Conservation (phyloP, 2,329 filamentous ascomycete species). For the Bipolaris sorokiniana region DNA sequence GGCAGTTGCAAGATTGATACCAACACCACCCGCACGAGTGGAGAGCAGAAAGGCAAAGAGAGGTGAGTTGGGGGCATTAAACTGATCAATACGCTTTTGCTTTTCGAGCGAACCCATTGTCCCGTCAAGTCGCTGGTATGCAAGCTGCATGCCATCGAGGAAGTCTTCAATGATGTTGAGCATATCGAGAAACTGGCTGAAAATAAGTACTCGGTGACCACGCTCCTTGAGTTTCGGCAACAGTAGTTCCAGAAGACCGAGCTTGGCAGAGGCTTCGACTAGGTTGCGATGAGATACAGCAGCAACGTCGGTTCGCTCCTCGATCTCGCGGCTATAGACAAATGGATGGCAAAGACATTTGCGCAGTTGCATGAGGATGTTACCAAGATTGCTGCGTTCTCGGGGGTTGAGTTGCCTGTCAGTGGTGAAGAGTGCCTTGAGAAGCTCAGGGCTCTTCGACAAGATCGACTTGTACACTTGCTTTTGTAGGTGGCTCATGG, state of each 20-base stretch:
- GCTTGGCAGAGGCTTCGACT: slow-evolving; percentile 88
- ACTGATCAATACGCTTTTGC: slow-evolving; percentile 91
- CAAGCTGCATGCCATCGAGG: slow-evolving; percentile 73
- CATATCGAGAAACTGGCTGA: slow-evolving; percentile 92
- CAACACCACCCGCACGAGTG: slow-evolving; percentile 92
- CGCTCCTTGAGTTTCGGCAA: slow-evolving; percentile 83
- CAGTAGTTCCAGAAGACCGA: slow-evolving; percentile 82
- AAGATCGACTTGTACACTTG: slow-evolving; percentile 94
- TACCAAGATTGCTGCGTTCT: slow-evolving; percentile 84
- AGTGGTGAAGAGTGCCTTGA: slow-evolving; percentile 82
- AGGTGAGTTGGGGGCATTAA: slow-evolving; percentile 81
- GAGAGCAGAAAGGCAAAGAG: slow-evolving; percentile 92
- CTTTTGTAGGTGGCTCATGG: slow-evolving; percentile 92
- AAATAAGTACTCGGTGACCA: slow-evolving; percentile 90
- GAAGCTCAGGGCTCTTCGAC: slow-evolving; percentile 85
- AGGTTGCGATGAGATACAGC: slow-evolving; percentile 76
- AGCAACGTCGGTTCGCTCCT: slow-evolving; percentile 73
- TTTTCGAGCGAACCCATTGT: slow-evolving; percentile 80
- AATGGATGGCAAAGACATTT: slow-evolving; percentile 97
- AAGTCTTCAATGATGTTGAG: slow-evolving; percentile 92
- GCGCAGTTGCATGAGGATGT: slow-evolving; percentile 92
- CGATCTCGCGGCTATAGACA: slow-evolving; percentile 87
- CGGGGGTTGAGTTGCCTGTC: slow-evolving; percentile 64
- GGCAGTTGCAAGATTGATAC: slow-evolving; percentile 95
- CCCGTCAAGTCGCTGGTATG: slow-evolving; percentile 86